A percentile compares a stretch with the other conserved stretches of the same genome.
Evolutionary conservation across 1,284 basidiomycete genomes (phyloP).

Genomic region (Trichosporon inkin): DNA sequence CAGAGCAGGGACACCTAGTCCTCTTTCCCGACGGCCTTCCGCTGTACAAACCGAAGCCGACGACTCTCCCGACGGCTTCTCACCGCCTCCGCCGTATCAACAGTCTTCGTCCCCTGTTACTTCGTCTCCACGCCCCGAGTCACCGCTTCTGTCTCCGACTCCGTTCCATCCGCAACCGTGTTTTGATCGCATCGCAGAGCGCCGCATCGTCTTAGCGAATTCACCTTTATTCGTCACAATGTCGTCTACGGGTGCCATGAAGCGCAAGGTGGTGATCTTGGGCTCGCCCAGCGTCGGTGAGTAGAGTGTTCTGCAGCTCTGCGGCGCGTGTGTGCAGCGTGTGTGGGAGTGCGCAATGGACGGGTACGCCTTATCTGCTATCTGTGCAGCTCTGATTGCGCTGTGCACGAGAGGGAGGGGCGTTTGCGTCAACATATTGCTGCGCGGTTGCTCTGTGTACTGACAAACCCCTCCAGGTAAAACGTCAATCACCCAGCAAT

Average conservation of each 20-base stretch:
- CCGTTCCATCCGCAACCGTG: slow-evolving; percentile 9
- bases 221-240: neutral
- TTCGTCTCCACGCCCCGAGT: neutral
- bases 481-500: slow-evolving; percentile 70
- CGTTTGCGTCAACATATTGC: too few relatives aligned
- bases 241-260: slow-evolving; percentile 45
- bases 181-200: slow-evolving; percentile 7
- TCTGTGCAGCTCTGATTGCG: too few relatives aligned
- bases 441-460: neutral
- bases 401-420: too few relatives aligned
- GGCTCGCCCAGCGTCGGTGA: slow-evolving; percentile 74
- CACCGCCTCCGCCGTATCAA: neutral
- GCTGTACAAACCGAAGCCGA: neutral
- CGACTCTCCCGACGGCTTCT: neutral
- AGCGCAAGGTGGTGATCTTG: slow-evolving; percentile 77
- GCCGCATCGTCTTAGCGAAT: slow-evolving; percentile 6
- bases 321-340: neutral
- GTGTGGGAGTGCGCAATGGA: too few relatives aligned
- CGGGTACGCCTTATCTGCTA: too few relatives aligned
- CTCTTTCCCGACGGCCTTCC: neutral
- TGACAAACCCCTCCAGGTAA: slow-evolving; percentile 57
- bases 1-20: neutral
- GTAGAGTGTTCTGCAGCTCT: too few relatives aligned
- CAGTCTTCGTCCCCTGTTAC: neutral
- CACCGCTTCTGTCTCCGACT: neutral